Evolutionary conservation across 805 yeast species (phyloP).

Genomic region (Candida nemodendra): DNA sequence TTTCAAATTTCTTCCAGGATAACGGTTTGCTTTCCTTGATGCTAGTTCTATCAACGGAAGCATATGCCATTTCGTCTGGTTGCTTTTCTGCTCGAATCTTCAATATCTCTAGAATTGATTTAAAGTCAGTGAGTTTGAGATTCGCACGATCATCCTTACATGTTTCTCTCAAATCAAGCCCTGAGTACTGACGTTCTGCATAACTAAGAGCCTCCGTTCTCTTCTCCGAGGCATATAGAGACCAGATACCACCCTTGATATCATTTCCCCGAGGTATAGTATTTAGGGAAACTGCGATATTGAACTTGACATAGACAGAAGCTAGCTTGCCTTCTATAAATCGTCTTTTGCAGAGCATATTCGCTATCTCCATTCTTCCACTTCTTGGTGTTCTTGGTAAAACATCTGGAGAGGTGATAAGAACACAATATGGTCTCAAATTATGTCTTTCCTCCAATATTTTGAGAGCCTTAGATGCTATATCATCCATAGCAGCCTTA

Average conservation of each 20-base stretch:
- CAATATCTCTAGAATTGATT: slow-evolving; percentile 66
- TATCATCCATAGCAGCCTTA: slow-evolving; percentile 43
- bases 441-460: slow-evolving; percentile 58
- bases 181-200: slow-evolving; percentile 75
- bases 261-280: slow-evolving; percentile 75
- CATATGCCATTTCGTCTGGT: slow-evolving; percentile 78
- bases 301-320: slow-evolving; percentile 82
- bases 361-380: slow-evolving; percentile 91
- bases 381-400: slow-evolving; percentile 81
- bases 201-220: slow-evolving; percentile 60
- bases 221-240: slow-evolving; percentile 66
- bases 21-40: slow-evolving; percentile 49
- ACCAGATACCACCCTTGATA: slow-evolving; percentile 80
- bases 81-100: slow-evolving; percentile 74
- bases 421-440: slow-evolving; percentile 76
- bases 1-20: slow-evolving; percentile 83
- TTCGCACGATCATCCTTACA: slow-evolving; percentile 77
- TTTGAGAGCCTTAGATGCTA: slow-evolving; percentile 46
- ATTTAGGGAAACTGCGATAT: slow-evolving; percentile 59
- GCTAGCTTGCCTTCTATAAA: slow-evolving; percentile 76
- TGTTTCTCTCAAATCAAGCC: slow-evolving; percentile 73
- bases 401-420: slow-evolving; percentile 76
- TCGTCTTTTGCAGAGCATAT: slow-evolving; percentile 74
- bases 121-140: slow-evolving; percentile 70
- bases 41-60: slow-evolving; percentile 38